These are phyloP conservation scores for Arthrobotrys iridis DNA, from an alignment of 2,329 filamentous ascomycete species.

Conservation along the genomic window DNA sequence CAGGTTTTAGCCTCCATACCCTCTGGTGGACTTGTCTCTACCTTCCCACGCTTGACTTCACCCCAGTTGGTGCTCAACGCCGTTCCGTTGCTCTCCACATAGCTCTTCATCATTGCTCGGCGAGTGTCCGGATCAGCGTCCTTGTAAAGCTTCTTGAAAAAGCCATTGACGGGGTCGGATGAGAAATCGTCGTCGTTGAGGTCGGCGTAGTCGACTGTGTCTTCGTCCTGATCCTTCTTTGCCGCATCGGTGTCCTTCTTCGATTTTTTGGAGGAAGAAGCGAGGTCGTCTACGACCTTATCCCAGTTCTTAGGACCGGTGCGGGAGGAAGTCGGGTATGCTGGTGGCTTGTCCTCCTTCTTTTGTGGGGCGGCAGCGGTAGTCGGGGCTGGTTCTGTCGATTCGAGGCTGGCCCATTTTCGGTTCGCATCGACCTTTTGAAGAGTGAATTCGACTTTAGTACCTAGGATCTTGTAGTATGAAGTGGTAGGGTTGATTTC, in stretches of 20 bases:
- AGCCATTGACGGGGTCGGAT: conserved; percentile 75
- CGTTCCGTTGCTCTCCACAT: conserved; percentile 91
- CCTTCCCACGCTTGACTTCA: conserved; percentile 76
- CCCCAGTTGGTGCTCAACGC: conserved; percentile 90
- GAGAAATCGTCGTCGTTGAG: conserved; percentile 69
- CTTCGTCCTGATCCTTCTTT: conserved; percentile 59
- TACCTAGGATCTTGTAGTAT: conserved; percentile 73
- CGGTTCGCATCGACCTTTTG: conserved; percentile 71
- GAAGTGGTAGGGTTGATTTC: conserved; percentile 71
- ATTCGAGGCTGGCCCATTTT: conserved; percentile 75
- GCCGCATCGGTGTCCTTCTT: conserved; percentile 59
- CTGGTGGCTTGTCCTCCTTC: conserved; percentile 64
- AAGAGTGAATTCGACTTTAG: conserved; percentile 81
- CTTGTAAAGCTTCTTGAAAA: conserved; percentile 91
- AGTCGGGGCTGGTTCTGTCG: conserved; percentile 58
- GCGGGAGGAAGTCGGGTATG: conserved; percentile 87
- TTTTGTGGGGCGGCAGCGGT: conserved; percentile 45
- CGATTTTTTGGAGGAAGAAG: conserved; percentile 61
- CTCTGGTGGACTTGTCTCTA: conserved; percentile 78
- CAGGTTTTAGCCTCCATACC: conserved; percentile 81
- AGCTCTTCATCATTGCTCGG: conserved; percentile 98
- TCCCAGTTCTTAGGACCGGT: conserved; percentile 93
- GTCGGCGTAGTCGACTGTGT: conserved; percentile 61
- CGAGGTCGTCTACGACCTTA: conserved; percentile 70
- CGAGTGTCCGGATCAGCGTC: conserved; percentile 79